phyloP scores from a whole-genome alignment of 2,329 filamentous ascomycete species.

The Colletotrichum acutatum region DNA sequence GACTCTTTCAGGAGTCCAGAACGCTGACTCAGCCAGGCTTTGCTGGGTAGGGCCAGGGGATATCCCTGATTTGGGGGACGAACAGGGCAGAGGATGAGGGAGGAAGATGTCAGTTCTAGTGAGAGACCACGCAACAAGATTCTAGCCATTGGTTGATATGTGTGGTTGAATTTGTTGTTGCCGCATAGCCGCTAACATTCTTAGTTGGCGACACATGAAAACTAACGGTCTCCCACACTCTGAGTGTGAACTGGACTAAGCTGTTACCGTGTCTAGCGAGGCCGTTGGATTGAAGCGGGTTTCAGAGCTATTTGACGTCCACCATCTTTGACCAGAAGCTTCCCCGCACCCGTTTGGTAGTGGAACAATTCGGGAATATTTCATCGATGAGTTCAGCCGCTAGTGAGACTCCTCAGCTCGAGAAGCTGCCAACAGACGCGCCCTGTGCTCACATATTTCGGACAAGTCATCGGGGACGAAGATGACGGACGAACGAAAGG shows the following conservation, averaged over 20 bases:
- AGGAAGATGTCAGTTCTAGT: background rate
- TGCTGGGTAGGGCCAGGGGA: background rate
- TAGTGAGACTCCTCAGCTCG: background rate
- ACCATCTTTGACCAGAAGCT: background rate
- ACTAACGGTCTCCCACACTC: background rate
- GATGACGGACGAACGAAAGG: background rate
- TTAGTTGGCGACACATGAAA: background rate
- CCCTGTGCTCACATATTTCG: background rate
- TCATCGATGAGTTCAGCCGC: too few species aligned
- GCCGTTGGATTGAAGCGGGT: background rate
- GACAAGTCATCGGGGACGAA: background rate
- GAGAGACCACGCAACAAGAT: background rate
- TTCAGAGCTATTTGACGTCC: background rate
- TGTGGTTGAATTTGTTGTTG: background rate
- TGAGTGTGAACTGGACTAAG: background rate
- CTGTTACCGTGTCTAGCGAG: background rate
- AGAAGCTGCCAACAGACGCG: background rate
- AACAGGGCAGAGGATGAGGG: background rate
- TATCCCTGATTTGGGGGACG: slow-evolving; percentile 4
- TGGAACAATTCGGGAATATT: background rate
- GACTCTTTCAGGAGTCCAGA: slow-evolving; percentile 13
- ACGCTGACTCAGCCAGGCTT: slow-evolving; percentile 2
- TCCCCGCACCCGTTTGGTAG: background rate
- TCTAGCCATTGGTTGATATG: background rate
- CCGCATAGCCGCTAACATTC: background rate